phyloP scores from a whole-genome alignment of 1,284 basidiomycete species.

The Naganishia cerealis region DNA sequence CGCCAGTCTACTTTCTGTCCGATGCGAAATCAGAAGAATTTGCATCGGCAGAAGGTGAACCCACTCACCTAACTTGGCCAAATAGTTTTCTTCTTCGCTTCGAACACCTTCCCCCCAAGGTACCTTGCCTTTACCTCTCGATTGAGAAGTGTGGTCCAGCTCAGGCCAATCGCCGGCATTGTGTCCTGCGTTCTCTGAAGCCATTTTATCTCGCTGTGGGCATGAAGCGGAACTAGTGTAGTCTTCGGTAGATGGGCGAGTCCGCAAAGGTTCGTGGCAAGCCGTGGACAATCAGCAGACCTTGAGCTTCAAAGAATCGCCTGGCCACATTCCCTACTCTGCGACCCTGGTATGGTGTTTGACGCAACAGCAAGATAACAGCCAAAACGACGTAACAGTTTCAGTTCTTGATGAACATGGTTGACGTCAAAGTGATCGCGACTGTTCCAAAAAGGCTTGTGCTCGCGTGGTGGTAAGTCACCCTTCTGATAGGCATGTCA shows the following conservation, averaged over 20 bases:
- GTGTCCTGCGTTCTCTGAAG: conserved; percentile 9
- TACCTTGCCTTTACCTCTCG: background rate
- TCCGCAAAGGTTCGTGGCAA: no score
- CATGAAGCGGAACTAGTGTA: background rate
- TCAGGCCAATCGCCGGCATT: conserved; percentile 32
- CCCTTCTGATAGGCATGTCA: background rate
- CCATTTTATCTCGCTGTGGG: background rate
- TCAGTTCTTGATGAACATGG: background rate
- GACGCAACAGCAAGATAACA: background rate
- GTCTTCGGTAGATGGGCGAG: no score
- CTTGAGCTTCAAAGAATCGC: no score
- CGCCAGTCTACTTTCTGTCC: conserved; percentile 25
- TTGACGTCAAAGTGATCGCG: background rate
- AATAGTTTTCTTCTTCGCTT: conserved; percentile 32
- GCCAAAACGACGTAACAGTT: background rate
- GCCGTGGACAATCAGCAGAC: no score
- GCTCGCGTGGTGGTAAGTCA: background rate
- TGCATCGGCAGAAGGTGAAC: background rate
- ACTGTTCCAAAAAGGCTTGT: conserved; percentile 2
- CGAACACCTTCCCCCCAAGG: conserved; percentile 17
- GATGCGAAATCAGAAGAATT: background rate
- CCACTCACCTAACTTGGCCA: conserved; percentile 23
- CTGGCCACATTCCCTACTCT: no score
- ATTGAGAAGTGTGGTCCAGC: background rate
- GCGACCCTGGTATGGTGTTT: no score